These are phyloP conservation scores for Extremus antarcticus DNA, from an alignment of 495 filamentous ascomycete genomes.

Conservation along the genomic window DNA sequence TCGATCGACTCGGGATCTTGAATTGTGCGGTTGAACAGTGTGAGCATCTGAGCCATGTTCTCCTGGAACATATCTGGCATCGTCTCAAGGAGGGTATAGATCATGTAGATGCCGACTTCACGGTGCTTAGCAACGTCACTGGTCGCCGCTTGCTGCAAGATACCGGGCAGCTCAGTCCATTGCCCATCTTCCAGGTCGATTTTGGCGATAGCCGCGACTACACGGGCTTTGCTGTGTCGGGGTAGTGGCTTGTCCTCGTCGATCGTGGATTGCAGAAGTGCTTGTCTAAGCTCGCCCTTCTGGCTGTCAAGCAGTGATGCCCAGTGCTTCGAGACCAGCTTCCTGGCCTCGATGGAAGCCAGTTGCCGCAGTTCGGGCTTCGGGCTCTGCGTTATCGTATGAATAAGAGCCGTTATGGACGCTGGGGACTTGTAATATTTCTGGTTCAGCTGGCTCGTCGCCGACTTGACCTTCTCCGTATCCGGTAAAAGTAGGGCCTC, in stretches of 20 bases:
- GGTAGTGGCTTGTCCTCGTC: slow-evolving; percentile 61
- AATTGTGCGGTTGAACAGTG: slow-evolving; percentile 78
- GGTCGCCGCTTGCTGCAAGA: slow-evolving; percentile 61
- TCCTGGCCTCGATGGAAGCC: slow-evolving; percentile 76
- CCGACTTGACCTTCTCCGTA: slow-evolving; percentile 72
- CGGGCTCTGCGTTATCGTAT: slow-evolving; percentile 67
- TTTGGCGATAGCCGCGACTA: slow-evolving; percentile 77
- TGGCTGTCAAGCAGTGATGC: slow-evolving; percentile 45
- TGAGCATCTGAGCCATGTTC: slow-evolving; percentile 64
- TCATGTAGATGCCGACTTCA: slow-evolving; percentile 83
- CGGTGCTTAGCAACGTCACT: slow-evolving; percentile 64
- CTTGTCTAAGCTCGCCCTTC: slow-evolving; percentile 67
- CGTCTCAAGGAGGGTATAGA: slow-evolving; percentile 80
- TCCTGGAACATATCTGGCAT: slow-evolving; percentile 69
- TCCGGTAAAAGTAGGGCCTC: slow-evolving; percentile 44
- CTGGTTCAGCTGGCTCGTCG: slow-evolving; percentile 80
- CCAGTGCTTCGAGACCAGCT: slow-evolving; percentile 83
- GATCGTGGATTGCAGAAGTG: slow-evolving; percentile 71
- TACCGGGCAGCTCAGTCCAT: slow-evolving; percentile 71
- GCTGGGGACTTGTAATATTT: slow-evolving; percentile 80
- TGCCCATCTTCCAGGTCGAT: slow-evolving; percentile 77
- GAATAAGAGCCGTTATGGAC: slow-evolving; percentile 70
- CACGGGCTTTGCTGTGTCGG: slow-evolving; percentile 75
- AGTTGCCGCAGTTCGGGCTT: slow-evolving; percentile 68
- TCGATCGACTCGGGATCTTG: slow-evolving; percentile 79